phyloP scores from a whole-genome alignment of 2,329 filamentous ascomycete genomes.

The Trichoderma harzianum region DNA sequence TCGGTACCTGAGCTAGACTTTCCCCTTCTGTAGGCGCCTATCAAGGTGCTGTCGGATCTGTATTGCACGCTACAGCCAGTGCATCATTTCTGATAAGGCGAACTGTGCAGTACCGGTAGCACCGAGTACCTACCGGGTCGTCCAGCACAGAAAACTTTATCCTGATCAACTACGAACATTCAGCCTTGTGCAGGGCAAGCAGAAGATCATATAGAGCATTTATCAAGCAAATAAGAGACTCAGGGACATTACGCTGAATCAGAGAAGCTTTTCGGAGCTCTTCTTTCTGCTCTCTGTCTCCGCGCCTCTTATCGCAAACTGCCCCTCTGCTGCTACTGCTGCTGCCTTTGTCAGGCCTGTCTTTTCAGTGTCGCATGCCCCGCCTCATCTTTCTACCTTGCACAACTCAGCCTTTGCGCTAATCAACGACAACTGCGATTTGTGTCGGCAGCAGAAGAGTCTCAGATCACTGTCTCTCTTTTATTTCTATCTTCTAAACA shows the following conservation, averaged over 20 bases:
- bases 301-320: slow-evolving; percentile 9
- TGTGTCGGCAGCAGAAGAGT: neutral
- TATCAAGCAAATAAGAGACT: neutral
- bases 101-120: neutral
- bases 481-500: neutral
- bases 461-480: neutral
- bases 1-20: slow-evolving; percentile 5
- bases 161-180: neutral
- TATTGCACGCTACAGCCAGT: neutral
- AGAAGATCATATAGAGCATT: neutral
- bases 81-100: neutral
- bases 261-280: neutral
- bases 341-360: neutral
- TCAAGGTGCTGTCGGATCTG: neutral
- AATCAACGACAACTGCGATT: neutral
- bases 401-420: slow-evolving; percentile 6
- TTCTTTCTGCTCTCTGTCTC: neutral
- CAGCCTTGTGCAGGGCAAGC: neutral
- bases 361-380: slow-evolving; percentile 20
- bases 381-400: slow-evolving; percentile 19
- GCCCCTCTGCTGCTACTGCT: neutral
- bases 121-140: neutral
- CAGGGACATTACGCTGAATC: neutral
- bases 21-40: neutral
- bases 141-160: neutral